Evolutionary conservation across 2,329 filamentous ascomycete genomes (phyloP).

Genomic region (Neofusicoccum cordaticola): DNA sequence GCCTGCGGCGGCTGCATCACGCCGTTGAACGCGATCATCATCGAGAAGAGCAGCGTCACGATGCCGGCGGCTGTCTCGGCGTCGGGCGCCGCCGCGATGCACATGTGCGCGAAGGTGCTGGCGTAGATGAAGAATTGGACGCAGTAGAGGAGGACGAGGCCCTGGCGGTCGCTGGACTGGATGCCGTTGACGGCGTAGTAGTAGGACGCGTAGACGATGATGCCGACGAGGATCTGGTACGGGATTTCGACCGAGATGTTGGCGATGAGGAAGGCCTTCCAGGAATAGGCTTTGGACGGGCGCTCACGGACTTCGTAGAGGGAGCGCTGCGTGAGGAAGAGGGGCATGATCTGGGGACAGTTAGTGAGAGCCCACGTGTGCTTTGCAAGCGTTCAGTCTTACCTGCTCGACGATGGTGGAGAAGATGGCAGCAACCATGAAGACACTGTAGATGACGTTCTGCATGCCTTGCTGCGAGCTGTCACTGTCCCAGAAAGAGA

Average conservation of each 20-base stretch:
- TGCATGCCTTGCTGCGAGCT: conserved; percentile 42
- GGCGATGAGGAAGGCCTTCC: conserved; percentile 69
- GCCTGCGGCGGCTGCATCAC: conserved; percentile 58
- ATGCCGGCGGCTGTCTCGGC: conserved; percentile 66
- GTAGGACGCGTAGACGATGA: conserved; percentile 64
- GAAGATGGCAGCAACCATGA: conserved; percentile 47
- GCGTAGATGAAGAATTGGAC: conserved; percentile 69
- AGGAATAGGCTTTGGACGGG: conserved; percentile 70
- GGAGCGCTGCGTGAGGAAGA: conserved; percentile 57
- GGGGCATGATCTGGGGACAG: conserved; percentile 52
- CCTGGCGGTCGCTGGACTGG: conserved; percentile 56
- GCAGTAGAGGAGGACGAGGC: conserved; percentile 63
- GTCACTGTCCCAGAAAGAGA: conserved; percentile 43
- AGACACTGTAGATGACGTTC: conserved; percentile 49
- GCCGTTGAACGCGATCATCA: conserved; percentile 61
- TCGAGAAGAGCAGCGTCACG: conserved; percentile 58
- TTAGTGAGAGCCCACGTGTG: neutral
- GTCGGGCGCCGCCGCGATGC: conserved; percentile 67
- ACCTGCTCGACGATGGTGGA: conserved; percentile 52
- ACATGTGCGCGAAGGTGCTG: conserved; percentile 70
- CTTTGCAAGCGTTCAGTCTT: neutral
- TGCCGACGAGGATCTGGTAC: conserved; percentile 60
- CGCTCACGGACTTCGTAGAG: conserved; percentile 61
- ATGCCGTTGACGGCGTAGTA: conserved; percentile 56
- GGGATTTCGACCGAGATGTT: conserved; percentile 72